Conservation (phyloP, 2,329 filamentous ascomycete genomes). For the Fusarium musae region DNA sequence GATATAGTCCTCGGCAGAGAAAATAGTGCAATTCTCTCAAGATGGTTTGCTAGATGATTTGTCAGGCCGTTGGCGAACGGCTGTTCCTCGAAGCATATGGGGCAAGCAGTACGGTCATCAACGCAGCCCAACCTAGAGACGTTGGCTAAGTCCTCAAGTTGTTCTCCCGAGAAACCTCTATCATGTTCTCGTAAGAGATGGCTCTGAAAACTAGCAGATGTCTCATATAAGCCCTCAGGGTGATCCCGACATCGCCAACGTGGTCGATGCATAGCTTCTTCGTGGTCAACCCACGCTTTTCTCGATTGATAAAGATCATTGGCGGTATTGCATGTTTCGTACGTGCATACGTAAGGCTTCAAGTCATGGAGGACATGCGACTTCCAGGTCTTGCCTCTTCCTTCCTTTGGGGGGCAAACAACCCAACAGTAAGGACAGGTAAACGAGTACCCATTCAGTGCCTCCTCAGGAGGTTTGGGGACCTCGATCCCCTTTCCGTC, state of each 20-base stretch:
- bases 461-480: accelerated
- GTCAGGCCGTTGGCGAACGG: no score
- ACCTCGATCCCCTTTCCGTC: background rate
- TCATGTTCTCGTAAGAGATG: background rate
- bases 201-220: accelerated
- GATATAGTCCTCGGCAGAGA: no score
- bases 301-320: background rate
- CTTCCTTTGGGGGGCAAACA: background rate
- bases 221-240: accelerated
- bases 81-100: no score
- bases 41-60: no score
- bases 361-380: background rate
- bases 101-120: no score
- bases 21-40: no score
- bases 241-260: background rate
- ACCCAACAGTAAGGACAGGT: background rate
- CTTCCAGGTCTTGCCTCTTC: accelerated
- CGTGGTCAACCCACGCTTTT: background rate
- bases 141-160: no score
- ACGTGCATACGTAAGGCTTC: background rate
- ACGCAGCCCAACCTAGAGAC: no score
- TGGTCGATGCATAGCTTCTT: background rate
- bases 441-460: background rate
- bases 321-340: accelerated
- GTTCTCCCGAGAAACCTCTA: no score